These are phyloP conservation scores for Aspergillus hortae DNA, from an alignment of 2,329 filamentous ascomycete genomes.

Conservation along the genomic window DNA sequence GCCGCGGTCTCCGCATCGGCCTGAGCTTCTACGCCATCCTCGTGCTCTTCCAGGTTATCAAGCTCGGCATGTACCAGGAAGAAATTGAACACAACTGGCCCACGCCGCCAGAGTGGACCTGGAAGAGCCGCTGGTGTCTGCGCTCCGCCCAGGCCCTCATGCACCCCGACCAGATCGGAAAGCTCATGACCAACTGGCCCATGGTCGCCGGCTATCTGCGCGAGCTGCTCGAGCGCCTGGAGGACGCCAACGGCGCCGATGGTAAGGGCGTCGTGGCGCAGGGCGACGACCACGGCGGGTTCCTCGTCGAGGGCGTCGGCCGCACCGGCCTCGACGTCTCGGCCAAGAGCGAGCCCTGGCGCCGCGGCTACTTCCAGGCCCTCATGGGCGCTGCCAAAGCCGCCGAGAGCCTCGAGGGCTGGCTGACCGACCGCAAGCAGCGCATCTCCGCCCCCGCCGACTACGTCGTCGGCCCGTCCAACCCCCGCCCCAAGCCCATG, in stretches of 20 bases:
- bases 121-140: conserved; percentile 64
- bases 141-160: conserved; percentile 62
- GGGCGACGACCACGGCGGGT: conserved; percentile 41
- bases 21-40: conserved; percentile 68
- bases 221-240: conserved; percentile 62
- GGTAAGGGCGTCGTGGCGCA: conserved; percentile 62
- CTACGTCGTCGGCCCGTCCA: conserved; percentile 76
- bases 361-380: conserved; percentile 77
- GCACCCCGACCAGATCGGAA: conserved; percentile 53
- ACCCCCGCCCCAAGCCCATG: conserved; percentile 72
- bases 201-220: conserved; percentile 59
- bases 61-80: conserved; percentile 69
- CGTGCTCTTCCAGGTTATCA: conserved; percentile 57
- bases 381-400: conserved; percentile 73
- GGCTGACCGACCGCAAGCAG: conserved; percentile 66
- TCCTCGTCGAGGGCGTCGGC: conserved; percentile 54
- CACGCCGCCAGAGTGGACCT: conserved; percentile 78
- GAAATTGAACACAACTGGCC: conserved; percentile 71
- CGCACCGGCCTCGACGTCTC: conserved; percentile 65
- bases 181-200: conserved; percentile 64
- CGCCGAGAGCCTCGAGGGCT: conserved; percentile 78
- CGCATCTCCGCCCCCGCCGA: conserved; percentile 67
- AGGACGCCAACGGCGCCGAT: conserved; percentile 61
- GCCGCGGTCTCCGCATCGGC: conserved; percentile 66
- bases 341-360: conserved; percentile 77